Conservation (phyloP, 441 rosid genomes). For the Eruca vesicaria region DNA sequence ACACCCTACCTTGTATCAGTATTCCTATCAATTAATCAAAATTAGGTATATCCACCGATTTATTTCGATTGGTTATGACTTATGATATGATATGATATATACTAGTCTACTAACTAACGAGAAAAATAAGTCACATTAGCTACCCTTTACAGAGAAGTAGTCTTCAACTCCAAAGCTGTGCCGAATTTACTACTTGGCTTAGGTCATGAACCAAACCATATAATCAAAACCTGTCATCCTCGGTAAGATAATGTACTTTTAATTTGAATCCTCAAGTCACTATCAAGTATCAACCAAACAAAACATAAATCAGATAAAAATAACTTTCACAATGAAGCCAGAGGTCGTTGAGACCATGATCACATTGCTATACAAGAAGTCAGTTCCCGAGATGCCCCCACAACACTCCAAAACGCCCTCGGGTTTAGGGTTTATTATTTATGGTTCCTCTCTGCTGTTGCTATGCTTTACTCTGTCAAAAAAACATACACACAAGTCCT, state of each 20-base stretch:
- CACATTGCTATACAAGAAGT: background rate
- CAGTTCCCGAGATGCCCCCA: background rate
- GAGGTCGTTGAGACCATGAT: background rate
- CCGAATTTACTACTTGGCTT: background rate
- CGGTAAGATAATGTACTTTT: background rate
- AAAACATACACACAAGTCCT: slow-evolving; percentile 11
- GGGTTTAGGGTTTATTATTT: background rate
- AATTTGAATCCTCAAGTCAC: background rate
- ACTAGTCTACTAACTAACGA: background rate
- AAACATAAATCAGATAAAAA: background rate
- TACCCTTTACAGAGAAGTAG: background rate
- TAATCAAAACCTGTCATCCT: background rate
- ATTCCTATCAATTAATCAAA: background rate
- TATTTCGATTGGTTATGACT: slow-evolving; percentile 15
- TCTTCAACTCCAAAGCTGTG: background rate
- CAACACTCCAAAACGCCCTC: background rate
- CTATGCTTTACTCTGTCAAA: slow-evolving; percentile 14
- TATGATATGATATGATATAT: slow-evolving; percentile 20
- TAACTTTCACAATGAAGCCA: background rate
- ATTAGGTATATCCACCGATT: slow-evolving; percentile 15
- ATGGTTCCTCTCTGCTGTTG: slow-evolving; percentile 21
- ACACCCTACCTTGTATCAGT: background rate
- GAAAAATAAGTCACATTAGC: background rate
- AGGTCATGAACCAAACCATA: background rate
- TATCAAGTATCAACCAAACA: background rate